Evolutionary conservation across 2,329 filamentous ascomycete genomes (phyloP), one percentile per base, ranked within the genome.

Genomic region (Madurella fahalii): DNA sequence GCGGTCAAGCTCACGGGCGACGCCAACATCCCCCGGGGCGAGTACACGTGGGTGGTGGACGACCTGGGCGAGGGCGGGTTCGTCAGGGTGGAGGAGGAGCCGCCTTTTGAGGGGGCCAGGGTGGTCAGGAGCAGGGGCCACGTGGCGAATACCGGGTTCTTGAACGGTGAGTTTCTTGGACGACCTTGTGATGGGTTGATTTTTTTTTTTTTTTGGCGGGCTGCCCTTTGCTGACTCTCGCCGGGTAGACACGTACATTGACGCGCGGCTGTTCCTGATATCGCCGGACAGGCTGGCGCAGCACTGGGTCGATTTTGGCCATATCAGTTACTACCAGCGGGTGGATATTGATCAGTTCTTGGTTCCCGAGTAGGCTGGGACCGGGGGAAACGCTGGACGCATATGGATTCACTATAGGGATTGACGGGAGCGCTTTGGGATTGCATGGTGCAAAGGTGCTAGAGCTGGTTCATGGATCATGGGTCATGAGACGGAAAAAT

Each of bases 1-100:
- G 93, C 88, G 0, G 84, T 96, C 65, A 97, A 97, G 68, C 74
- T 99, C 34, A 97, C 93, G 0, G 93, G 93, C 1, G 93, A 99
- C 65, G 84, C 87, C 0, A 95, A 96, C 61, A 84, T 97, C 13
- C 93, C 93, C 0, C 80, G 92, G 9, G 93, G 92, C 9, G 87
- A 96, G 69, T 83, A 85, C 62, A 90, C 88, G 0, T 96, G 95
- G 67, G 78, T 89, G 3, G 87, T 85, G 0, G 82, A 90, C 5
- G 90, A 96, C 62, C 82, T 97, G 37, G 86, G 88, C 0, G 76
- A 79, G 0, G 72, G 66, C 0, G 90, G 89, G 0, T 77, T 86
- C 18, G 71, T 93, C 1, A 76, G 84, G 0, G 73, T 83, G 1
- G 83, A 85, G 1, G 74, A 81, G 1, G 86, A 91, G 55, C 72